Conservation (phyloP, 495 filamentous ascomycete genomes). For the Penicillium canariense region DNA sequence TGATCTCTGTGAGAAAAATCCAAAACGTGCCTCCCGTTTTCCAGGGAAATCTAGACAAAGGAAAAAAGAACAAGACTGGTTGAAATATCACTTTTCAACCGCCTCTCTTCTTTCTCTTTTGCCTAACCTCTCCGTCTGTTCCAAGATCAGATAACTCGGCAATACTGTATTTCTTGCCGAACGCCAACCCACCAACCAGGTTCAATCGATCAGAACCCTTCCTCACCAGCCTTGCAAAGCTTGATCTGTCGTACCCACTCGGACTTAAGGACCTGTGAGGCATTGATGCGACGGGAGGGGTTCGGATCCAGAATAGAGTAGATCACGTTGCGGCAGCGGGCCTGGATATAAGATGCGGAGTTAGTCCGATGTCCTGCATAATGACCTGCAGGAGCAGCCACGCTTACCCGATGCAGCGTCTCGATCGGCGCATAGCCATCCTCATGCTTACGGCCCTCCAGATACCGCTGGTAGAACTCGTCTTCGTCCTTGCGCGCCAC, state of each 20-base stretch:
- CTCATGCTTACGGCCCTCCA: conserved; percentile 88
- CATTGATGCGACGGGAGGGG: conserved; percentile 81
- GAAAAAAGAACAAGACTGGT: background rate
- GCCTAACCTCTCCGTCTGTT: background rate
- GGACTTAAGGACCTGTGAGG: conserved; percentile 93
- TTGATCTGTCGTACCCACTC: conserved; percentile 98
- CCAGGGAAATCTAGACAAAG: background rate
- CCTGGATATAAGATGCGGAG: conserved; percentile 52
- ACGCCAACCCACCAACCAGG: background rate
- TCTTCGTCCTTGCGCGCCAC: conserved; percentile 93
- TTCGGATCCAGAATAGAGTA: conserved; percentile 99
- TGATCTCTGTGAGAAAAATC: background rate
- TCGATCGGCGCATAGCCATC: conserved; percentile 96
- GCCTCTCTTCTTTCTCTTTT: background rate
- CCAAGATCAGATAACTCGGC: background rate
- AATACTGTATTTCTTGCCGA: background rate
- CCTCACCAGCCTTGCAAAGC: conserved; percentile 91
- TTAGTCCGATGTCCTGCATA: conserved; percentile 23
- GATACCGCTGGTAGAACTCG: conserved; percentile 92
- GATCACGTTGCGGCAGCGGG: conserved; percentile 96
- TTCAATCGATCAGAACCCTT: conserved; percentile 61
- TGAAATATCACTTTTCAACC: background rate
- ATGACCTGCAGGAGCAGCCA: conserved; percentile 5
- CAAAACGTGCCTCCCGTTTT: background rate
- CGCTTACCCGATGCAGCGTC: conserved; percentile 85